phyloP scores from a whole-genome alignment of 768 basidiomycete genomes.

The Sarcodon aspratus region DNA sequence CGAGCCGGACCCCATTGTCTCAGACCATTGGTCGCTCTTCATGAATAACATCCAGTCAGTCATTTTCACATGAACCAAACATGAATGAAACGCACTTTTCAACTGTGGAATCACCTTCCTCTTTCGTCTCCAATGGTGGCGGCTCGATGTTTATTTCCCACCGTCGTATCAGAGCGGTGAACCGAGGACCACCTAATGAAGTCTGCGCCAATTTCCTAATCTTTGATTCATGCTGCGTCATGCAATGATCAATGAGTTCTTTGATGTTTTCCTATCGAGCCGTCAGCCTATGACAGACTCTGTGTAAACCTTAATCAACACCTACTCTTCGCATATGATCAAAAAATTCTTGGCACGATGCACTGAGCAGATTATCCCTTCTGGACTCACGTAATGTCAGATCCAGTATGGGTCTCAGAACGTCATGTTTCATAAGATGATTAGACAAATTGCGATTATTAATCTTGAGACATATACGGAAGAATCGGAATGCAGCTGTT shows the following conservation, averaged over 20 bases:
- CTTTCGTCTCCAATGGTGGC: conserved; percentile 35
- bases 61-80: not conserved
- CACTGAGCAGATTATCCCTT: conserved; percentile 86
- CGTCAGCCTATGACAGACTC: conserved; percentile 4
- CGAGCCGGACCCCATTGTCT: conserved; percentile 28
- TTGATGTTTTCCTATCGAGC: conserved; percentile 71
- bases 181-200: conserved; percentile 52
- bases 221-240: conserved; percentile 60
- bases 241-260: conserved; percentile 72
- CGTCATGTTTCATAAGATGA: conserved; percentile 76
- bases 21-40: conserved; percentile 4
- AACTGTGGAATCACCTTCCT: conserved; percentile 34
- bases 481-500: conserved; percentile 84
- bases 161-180: conserved; percentile 60
- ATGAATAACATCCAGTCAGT: not conserved
- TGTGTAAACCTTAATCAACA: conserved; percentile 2
- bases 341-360: conserved; percentile 93
- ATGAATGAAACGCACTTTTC: not conserved
- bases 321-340: conserved; percentile 81
- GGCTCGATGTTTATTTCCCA: conserved; percentile 94
- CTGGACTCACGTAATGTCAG: conserved; percentile 73
- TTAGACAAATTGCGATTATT: conserved; percentile 66
- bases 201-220: conserved; percentile 54
- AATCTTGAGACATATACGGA: conserved; percentile 73
- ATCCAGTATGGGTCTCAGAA: conserved; percentile 75